These are phyloP conservation scores for Phragmites australis DNA, from an alignment of 176 grass and related monocot genomes.

Conservation along the genomic window DNA sequence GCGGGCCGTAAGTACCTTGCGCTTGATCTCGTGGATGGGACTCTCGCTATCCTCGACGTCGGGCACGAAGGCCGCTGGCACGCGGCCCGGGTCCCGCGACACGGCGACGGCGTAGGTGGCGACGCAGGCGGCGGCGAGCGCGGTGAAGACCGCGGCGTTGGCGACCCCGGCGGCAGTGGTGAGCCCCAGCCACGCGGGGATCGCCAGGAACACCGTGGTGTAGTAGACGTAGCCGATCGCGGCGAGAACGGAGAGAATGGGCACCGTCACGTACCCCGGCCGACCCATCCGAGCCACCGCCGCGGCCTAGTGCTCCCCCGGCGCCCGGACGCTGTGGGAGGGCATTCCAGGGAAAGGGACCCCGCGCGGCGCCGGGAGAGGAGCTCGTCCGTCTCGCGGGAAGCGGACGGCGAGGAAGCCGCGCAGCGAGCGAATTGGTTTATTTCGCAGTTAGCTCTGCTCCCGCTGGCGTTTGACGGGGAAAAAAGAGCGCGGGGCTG, in stretches of 20 bases:
- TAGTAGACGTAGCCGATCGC: conserved; percentile 86
- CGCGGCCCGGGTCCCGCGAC: conserved; percentile 69
- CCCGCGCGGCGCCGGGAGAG: conserved; percentile 7
- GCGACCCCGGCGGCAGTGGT: conserved; percentile 66
- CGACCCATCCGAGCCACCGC: conserved; percentile 46
- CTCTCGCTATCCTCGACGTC: conserved; percentile 64
- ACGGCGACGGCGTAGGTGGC: conserved; percentile 61
- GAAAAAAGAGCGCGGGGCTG: conserved; percentile 11
- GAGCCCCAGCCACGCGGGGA: conserved; percentile 76
- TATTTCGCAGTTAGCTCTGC: conserved; percentile 1
- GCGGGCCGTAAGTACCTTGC: conserved; percentile 61
- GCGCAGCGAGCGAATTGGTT: not conserved
- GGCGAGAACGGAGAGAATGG: conserved; percentile 79
- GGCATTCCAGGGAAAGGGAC: conserved; percentile 29
- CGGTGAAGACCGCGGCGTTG: conserved; percentile 63
- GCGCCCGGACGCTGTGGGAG: conserved; percentile 13
- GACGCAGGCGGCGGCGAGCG: conserved; percentile 56
- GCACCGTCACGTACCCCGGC: conserved; percentile 84
- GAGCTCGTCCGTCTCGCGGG: conserved; percentile 23
- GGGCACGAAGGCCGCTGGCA: conserved; percentile 72
- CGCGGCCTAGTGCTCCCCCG: conserved; percentile 5
- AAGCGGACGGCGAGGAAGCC: conserved; percentile 14
- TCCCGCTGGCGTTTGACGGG: conserved; percentile 25
- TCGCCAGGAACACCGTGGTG: conserved; percentile 85
- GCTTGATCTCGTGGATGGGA: conserved; percentile 84